These are phyloP conservation scores for Auricularia sp. DNA, from an alignment of 768 basidiomycete species.

Conservation along the genomic window DNA sequence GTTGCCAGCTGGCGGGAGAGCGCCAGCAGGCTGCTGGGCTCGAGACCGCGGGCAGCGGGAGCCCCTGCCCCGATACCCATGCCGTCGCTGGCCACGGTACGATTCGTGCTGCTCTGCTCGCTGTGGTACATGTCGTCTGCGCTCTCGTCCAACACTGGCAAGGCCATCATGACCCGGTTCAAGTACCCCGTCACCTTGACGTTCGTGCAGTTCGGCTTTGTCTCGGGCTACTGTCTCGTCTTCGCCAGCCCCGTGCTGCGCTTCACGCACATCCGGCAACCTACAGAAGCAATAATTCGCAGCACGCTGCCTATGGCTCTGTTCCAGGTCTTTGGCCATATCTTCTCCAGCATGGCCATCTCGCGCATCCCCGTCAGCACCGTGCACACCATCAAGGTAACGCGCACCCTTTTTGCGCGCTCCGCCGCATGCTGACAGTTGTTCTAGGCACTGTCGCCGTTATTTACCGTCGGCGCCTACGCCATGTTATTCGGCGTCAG, in stretches of 20 bases:
- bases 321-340: slow-evolving; percentile 96
- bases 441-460: slow-evolving; percentile 79
- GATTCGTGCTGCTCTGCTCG: slow-evolving; percentile 71
- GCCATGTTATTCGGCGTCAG: slow-evolving; percentile 87
- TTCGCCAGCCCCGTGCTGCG: slow-evolving; percentile 67
- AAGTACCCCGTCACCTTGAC: slow-evolving; percentile 94
- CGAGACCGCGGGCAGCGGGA: neutral
- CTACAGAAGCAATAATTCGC: slow-evolving; percentile 60
- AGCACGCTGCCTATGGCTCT: slow-evolving; percentile 91
- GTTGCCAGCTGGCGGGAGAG: neutral
- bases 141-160: slow-evolving; percentile 92
- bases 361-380: slow-evolving; percentile 94
- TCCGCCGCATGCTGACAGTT: slow-evolving; percentile 1
- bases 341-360: slow-evolving; percentile 96
- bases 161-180: slow-evolving; percentile 87
- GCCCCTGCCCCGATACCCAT: neutral
- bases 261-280: slow-evolving; percentile 57
- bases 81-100: slow-evolving; percentile 20
- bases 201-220: slow-evolving; percentile 94
- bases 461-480: slow-evolving; percentile 95
- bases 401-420: slow-evolving; percentile 11
- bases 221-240: slow-evolving; percentile 75
- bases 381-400: slow-evolving; percentile 96
- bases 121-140: slow-evolving; percentile 94
- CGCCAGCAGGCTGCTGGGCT: neutral